These are phyloP conservation scores for Melampsora larici-populina DNA, from an alignment of 1,284 basidiomycete species.

Conservation along the genomic window DNA sequence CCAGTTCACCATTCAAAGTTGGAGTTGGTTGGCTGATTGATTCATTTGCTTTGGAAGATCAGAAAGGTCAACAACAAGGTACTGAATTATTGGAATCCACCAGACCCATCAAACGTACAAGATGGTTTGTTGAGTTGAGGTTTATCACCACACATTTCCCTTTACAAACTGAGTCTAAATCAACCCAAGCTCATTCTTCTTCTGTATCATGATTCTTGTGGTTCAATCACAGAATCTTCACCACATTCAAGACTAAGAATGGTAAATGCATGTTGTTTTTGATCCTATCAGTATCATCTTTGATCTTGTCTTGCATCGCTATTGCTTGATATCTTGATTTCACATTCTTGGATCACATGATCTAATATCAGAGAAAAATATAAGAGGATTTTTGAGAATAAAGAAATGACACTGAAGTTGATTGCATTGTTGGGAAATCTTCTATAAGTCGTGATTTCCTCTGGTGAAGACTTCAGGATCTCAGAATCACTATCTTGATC, in stretches of 20 bases:
- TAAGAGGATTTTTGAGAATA: background rate
- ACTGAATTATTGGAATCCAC: slow-evolving; percentile 87
- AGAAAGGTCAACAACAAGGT: too few relatives aligned
- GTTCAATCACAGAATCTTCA: slow-evolving; percentile 95
- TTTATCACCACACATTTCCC: slow-evolving; percentile 99
- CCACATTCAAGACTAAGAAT: slow-evolving; percentile 95
- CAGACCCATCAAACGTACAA: slow-evolving; percentile 94
- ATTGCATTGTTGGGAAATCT: slow-evolving; percentile 90
- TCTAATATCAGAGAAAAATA: slow-evolving; percentile 58
- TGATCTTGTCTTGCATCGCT: slow-evolving; percentile 96
- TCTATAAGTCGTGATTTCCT: slow-evolving; percentile 80
- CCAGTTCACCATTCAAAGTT: too few relatives aligned
- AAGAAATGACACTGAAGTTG: slow-evolving; percentile 64
- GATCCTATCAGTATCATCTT: slow-evolving; percentile 96
- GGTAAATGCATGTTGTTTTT: slow-evolving; percentile 99
- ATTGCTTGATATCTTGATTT: slow-evolving; percentile 88
- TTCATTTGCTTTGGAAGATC: too few relatives aligned
- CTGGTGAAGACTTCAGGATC: slow-evolving; percentile 67
- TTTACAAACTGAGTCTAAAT: slow-evolving; percentile 87
- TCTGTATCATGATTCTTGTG: slow-evolving; percentile 82
- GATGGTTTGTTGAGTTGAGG: slow-evolving; percentile 88
- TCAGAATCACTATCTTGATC: slow-evolving; percentile 58
- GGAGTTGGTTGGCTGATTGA: too few relatives aligned
- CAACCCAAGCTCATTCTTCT: slow-evolving; percentile 75
- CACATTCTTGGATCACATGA: slow-evolving; percentile 90